phyloP scores from a whole-genome alignment of 768 basidiomycete species.

The Lyophyllum semitale region DNA sequence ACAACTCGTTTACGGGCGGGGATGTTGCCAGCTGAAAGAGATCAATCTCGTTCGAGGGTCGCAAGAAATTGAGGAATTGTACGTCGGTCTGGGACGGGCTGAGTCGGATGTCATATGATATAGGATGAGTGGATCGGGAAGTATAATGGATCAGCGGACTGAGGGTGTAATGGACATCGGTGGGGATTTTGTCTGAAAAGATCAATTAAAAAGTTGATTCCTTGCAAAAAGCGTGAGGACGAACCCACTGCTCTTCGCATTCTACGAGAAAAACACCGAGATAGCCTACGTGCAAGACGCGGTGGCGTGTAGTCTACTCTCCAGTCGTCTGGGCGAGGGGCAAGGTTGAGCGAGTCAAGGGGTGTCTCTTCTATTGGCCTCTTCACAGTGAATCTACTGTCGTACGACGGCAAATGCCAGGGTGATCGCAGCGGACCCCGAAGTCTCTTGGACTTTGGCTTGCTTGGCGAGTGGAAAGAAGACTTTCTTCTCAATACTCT shows the following conservation, averaged over 20 bases:
- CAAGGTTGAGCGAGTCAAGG: conserved; percentile 11
- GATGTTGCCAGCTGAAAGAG: conserved; percentile 40
- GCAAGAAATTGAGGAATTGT: conserved; percentile 14
- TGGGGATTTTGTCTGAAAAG: not conserved
- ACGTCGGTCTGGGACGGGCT: conserved; percentile 12
- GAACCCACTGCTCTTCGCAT: not conserved
- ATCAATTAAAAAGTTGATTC: not conserved
- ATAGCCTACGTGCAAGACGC: not conserved
- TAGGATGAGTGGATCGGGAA: conserved; percentile 6
- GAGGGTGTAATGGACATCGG: conserved; percentile 5
- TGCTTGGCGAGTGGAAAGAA: not conserved
- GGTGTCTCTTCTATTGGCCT: not conserved
- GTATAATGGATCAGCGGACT: conserved; percentile 12
- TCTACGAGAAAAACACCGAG: conserved; percentile 1
- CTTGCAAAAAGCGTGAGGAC: not conserved
- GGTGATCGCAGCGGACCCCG: not conserved
- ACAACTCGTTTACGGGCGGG: conserved; percentile 46
- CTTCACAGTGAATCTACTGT: not conserved
- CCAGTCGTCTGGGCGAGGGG: conserved; percentile 17
- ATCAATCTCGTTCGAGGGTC: conserved; percentile 19
- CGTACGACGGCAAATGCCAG: not conserved
- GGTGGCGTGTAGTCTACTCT: conserved; percentile 15
- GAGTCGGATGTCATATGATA: conserved; percentile 17
- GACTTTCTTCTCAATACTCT: not conserved
- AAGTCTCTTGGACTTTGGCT: not conserved